Percentiles rank a stretch among this genome's conserved stretches.
These are phyloP conservation scores for Candida montana DNA, from an alignment of 805 yeast genomes.

Conservation along the genomic window DNA sequence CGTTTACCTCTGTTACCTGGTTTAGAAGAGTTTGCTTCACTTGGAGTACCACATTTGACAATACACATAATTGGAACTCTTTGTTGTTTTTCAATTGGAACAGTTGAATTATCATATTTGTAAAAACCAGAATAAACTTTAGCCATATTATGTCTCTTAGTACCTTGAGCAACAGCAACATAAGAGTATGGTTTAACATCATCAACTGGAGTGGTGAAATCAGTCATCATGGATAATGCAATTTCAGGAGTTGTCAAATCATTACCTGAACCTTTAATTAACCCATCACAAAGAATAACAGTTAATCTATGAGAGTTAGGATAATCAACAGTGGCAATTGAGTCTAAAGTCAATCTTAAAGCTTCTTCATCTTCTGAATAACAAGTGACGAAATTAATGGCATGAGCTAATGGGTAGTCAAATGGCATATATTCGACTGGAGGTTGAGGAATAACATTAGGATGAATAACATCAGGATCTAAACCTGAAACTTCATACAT, in stretches of 20 bases:
- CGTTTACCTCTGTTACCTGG: constrained; percentile 97
- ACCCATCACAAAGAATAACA: constrained; percentile 85
- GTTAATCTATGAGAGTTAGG: constrained; percentile 92
- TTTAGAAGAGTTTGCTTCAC: constrained; percentile 60
- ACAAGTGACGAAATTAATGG: constrained; percentile 79
- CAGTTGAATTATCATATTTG: constrained; percentile 70
- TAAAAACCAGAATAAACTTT: constrained; percentile 94
- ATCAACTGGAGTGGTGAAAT: constrained; percentile 63
- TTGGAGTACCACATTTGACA: constrained; percentile 86
- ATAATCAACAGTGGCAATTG: constrained; percentile 89
- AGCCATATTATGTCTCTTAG: constrained; percentile 96
- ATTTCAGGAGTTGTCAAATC: constrained; percentile 85
- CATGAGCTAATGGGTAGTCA: constrained; percentile 71
- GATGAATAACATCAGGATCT: constrained; percentile 57
- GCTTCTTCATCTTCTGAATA: constrained; percentile 91
- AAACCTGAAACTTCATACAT: constrained; percentile 37
- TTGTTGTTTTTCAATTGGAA: constrained; percentile 78
- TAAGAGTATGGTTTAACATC: constrained; percentile 80
- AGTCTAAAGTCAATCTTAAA: constrained; percentile 82
- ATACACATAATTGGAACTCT: constrained; percentile 73
- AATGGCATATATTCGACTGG: constrained; percentile 85
- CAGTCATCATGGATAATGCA: constrained; percentile 80
- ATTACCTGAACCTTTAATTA: constrained; percentile 93
- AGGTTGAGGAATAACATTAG: constrained; percentile 86
- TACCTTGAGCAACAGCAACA: constrained; percentile 92